Evolutionary conservation across 83 land plant genomes (phyloP).

Genomic region (Picea engelmannii): DNA sequence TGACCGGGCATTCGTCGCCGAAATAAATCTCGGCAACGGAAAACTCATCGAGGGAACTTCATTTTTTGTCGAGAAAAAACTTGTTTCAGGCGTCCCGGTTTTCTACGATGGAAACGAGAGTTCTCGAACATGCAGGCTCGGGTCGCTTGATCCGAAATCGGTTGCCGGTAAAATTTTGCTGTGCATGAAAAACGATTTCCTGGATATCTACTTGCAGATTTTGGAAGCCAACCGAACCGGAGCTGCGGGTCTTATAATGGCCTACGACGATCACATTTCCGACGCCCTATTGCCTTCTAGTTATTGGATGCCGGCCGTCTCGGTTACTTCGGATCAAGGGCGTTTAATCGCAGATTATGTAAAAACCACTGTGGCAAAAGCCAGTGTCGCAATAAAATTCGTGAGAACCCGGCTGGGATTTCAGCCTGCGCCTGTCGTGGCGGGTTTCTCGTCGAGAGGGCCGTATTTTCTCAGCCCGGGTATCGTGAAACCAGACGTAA

Average conservation of each 20-base stretch:
- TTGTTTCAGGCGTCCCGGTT: neutral
- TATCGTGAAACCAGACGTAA: constrained; percentile 25
- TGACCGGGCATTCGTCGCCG: constrained; percentile 19
- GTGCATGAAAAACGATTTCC: neutral
- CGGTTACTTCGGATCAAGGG: neutral
- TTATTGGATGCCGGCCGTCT: neutral
- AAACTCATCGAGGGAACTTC: neutral
- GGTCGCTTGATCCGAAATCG: neutral
- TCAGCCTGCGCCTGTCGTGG: constrained; percentile 30
- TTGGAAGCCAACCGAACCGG: neutral
- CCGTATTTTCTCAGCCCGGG: constrained; percentile 32
- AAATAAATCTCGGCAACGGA: constrained; percentile 13
- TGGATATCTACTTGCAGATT: neutral
- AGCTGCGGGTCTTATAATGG: neutral
- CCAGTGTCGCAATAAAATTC: constrained; percentile 2
- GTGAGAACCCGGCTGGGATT: neutral
- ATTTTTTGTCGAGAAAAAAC: neutral
- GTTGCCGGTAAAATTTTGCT: neutral
- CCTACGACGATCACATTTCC: no score
- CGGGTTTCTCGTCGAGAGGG: constrained; percentile 42
- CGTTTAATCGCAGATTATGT: neutral
- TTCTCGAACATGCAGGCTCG: neutral
- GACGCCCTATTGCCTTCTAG: no score
- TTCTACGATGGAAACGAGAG: neutral
- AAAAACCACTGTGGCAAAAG: neutral